phyloP scores from a whole-genome alignment of 2,329 filamentous ascomycete species.

The Colletotrichum tropicicola region DNA sequence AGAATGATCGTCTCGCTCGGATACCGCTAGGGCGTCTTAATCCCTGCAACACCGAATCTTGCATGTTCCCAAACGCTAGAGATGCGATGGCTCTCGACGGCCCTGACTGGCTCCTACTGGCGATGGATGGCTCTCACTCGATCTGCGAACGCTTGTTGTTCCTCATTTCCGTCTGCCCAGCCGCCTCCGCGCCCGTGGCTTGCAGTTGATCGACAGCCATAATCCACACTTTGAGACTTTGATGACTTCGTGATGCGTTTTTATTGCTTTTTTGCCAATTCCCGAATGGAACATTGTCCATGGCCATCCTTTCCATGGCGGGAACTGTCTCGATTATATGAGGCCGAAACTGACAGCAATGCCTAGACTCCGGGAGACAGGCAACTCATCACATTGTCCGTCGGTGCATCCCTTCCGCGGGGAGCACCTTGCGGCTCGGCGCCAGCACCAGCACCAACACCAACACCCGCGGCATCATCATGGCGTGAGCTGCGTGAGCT shows the following conservation, averaged over 20 bases:
- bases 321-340: background rate
- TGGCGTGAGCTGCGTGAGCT: background rate
- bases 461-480: background rate
- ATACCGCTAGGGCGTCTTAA: conserved; percentile 23
- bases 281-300: background rate
- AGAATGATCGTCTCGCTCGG: conserved; percentile 26
- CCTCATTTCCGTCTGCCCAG: conserved; percentile 5
- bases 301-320: background rate
- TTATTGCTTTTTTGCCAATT: conserved; percentile 2
- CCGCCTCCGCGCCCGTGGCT: conserved; percentile 13
- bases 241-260: background rate
- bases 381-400: background rate
- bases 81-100: conserved; percentile 23
- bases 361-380: background rate
- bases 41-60: conserved; percentile 30
- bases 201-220: conserved; percentile 22
- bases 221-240: background rate
- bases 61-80: conserved; percentile 31
- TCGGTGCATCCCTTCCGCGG: conserved; percentile 6
- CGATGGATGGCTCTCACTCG: background rate
- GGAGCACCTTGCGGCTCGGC: background rate
- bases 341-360: background rate
- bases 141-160: background rate
- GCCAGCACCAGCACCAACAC: background rate
- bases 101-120: conserved; percentile 3